phyloP scores from a whole-genome alignment of 306 rosid species.

The Glycine latifolia region DNA sequence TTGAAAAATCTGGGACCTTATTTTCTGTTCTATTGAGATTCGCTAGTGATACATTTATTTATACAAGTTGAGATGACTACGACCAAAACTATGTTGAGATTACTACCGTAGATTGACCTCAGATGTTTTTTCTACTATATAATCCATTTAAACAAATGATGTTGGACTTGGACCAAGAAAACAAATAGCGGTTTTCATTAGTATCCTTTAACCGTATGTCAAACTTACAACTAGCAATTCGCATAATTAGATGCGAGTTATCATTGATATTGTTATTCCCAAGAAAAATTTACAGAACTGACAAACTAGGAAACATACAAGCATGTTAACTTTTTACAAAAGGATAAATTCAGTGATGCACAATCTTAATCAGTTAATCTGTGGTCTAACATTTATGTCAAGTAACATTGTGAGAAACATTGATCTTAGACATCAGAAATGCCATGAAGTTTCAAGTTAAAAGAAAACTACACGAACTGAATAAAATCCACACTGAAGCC shows the following conservation, averaged over 20 bases:
- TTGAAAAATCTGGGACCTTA: too few relatives aligned
- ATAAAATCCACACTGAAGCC: neutral
- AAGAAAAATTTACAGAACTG: neutral
- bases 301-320: constrained; percentile 5
- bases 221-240: neutral
- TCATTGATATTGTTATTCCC: neutral
- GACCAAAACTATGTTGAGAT: too few relatives aligned
- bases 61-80: too few relatives aligned
- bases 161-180: constrained; percentile 5
- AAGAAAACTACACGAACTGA: neutral
- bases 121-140: too few relatives aligned
- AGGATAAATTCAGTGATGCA: neutral
- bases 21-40: too few relatives aligned
- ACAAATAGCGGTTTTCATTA: neutral
- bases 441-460: neutral
- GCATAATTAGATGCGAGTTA: neutral
- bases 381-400: neutral
- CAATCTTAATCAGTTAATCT: neutral
- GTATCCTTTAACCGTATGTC: neutral
- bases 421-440: neutral
- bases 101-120: too few relatives aligned
- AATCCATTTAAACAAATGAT: neutral
- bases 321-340: neutral
- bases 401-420: neutral
- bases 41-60: too few relatives aligned